Percentiles rank a stretch among this genome's conserved stretches.
Conservation (phyloP, 495 filamentous ascomycete species). For the Evernia prunastri region DNA sequence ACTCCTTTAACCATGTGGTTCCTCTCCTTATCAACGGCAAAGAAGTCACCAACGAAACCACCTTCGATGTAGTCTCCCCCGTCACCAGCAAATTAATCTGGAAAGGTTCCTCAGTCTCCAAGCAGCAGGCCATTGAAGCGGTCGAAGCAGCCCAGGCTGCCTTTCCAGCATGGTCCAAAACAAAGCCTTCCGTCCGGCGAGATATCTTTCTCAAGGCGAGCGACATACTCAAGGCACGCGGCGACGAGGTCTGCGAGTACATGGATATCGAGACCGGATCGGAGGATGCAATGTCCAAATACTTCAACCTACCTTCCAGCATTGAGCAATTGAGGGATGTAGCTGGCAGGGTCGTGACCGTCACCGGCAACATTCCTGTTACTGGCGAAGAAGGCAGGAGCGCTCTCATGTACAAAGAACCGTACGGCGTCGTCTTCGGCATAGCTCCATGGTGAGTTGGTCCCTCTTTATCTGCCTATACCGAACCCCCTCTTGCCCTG, state of each 20-base stretch:
- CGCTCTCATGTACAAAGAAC: constrained; percentile 73
- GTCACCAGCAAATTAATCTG: constrained; percentile 55
- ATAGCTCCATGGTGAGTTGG: constrained; percentile 73
- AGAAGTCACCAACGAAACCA: constrained; percentile 51
- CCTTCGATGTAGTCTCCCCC: constrained; percentile 63
- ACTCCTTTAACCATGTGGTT: constrained; percentile 28
- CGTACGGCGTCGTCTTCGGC: constrained; percentile 71
- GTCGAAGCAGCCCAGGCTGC: constrained; percentile 61
- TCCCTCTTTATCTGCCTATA: background rate
- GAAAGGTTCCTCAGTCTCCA: constrained; percentile 53
- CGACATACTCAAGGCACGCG: constrained; percentile 56
- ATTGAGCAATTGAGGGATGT: constrained; percentile 61
- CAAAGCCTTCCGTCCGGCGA: constrained; percentile 54
- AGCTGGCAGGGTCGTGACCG: constrained; percentile 54
- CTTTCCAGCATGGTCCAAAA: constrained; percentile 63
- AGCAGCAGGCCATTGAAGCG: constrained; percentile 55
- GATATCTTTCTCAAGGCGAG: constrained; percentile 67
- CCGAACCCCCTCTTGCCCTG: background rate
- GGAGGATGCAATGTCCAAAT: constrained; percentile 42
- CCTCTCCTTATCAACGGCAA: constrained; percentile 72
- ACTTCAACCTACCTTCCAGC: constrained; percentile 58
- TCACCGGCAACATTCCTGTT: constrained; percentile 58
- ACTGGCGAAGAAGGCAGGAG: constrained; percentile 46
- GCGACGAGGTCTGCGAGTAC: constrained; percentile 55
- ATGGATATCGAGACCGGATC: constrained; percentile 67